Base-by-base conservation (phyloP, 225 moss, liverwort and hornwort species). In the Climacium dendroides region DNA sequence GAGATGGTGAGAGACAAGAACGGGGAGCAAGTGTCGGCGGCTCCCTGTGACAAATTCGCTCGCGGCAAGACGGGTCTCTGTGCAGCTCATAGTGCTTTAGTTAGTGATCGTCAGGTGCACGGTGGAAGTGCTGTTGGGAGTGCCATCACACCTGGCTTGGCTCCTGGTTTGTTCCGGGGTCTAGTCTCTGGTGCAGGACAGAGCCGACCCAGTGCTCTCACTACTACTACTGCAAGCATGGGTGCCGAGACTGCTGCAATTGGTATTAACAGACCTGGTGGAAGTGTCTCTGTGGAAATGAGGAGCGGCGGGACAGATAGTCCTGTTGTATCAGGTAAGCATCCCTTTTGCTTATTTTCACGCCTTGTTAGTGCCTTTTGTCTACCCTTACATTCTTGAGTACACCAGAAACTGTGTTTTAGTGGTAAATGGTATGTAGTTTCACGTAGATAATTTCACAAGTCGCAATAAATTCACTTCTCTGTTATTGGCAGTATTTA, bases 61-160 rank as follows among this genome's bases (percentile, higher is more conserved):
- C 93, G 99, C 19, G 99, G 99, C 75, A 99, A 99, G 91, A 96
- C 99, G 37, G 99, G 99, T 57, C 94, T 99, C 10, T 99, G 99
- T 88, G 99, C 97, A 12, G 97, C 99, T 39, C 99, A 99, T 90
- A 94, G 94, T 83, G 99, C 97, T 15, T 92, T 96, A 78, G 97
- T 97, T 19, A 91, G 91, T 41, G 99, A 99, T 79, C 93, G 94
- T 19, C 95, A 97, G 85, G 99, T 97, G 20, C 99, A 99, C 84
- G 99, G 97, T 79, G 99, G 94, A 67, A 90, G 93, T 45, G 95
- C 92, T 5, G 69, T 97, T 57, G 97, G 95, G 11, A 87, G 79
- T 62, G 89, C 92, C 32, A 86, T 93, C 28, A 85, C 93, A 59
- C 94, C 97, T 37, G 99, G 99, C 14, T 94, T 99, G 81, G 95